Evolutionary conservation across 805 yeast genomes (phyloP).

Genomic region (Priceomyces castillae): DNA sequence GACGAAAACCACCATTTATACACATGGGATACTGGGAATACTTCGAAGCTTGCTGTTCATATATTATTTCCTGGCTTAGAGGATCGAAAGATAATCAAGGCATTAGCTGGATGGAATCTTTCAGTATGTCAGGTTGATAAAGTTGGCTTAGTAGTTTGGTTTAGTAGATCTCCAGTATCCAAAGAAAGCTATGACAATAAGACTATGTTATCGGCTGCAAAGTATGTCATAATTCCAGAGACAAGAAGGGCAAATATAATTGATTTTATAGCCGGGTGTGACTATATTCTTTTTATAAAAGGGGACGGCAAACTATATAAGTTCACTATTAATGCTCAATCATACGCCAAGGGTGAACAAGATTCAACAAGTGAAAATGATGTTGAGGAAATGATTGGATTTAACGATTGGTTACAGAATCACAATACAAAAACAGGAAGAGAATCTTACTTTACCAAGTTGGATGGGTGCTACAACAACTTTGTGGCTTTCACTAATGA

Average conservation of each 20-base stretch:
- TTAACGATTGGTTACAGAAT: constrained; percentile 29
- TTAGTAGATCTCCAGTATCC: constrained; percentile 23
- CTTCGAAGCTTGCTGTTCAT: constrained; percentile 36
- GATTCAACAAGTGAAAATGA: constrained; percentile 7
- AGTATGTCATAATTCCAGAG: constrained; percentile 39
- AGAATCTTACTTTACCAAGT: constrained; percentile 41
- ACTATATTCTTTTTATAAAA: constrained; percentile 49
- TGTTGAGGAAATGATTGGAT: constrained; percentile 14
- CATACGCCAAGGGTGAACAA: constrained; percentile 11
- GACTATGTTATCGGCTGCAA: constrained; percentile 26
- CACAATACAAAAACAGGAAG: constrained; percentile 14
- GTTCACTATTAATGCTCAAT: constrained; percentile 26
- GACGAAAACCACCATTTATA: constrained; percentile 49
- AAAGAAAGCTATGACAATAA: constrained; percentile 17
- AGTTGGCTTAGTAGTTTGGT: constrained; percentile 63
- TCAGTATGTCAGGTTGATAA: constrained; percentile 48
- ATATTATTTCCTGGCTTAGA: constrained; percentile 36
- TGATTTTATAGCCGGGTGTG: constrained; percentile 58
- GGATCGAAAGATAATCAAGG: constrained; percentile 32
- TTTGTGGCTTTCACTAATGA: constrained; percentile 57
- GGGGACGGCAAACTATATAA: constrained; percentile 40
- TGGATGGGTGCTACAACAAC: constrained; percentile 53
- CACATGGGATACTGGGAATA: constrained; percentile 58
- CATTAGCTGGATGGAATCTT: constrained; percentile 67
- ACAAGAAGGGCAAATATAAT: constrained; percentile 38